These are phyloP conservation scores for Pyrenophora graminea DNA, from an alignment of 2,329 filamentous ascomycete genomes.

Conservation along the genomic window DNA sequence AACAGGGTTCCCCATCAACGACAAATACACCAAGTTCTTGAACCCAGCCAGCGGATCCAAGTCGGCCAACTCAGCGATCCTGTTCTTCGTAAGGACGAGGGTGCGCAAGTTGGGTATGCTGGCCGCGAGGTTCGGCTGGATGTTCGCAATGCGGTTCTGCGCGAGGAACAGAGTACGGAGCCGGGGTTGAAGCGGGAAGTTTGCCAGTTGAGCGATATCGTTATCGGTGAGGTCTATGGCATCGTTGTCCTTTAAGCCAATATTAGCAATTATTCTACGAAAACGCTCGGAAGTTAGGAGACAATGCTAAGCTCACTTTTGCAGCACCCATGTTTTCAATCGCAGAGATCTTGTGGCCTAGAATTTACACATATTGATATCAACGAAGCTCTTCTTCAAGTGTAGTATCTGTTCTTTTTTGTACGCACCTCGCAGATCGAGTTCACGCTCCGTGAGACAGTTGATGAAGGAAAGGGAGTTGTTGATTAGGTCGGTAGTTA, in stretches of 20 bases:
- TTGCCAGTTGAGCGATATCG: slow-evolving; percentile 84
- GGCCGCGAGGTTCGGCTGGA: slow-evolving; percentile 74
- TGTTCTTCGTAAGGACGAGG: slow-evolving; percentile 82
- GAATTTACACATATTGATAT: slow-evolving; percentile 66
- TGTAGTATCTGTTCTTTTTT: slow-evolving; percentile 98
- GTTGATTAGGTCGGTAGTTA: slow-evolving; percentile 93
- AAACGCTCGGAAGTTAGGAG: too few species aligned
- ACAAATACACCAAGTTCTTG: slow-evolving; percentile 74
- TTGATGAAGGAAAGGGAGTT: slow-evolving; percentile 97
- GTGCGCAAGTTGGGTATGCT: slow-evolving; percentile 81
- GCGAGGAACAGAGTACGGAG: slow-evolving; percentile 86
- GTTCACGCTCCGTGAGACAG: slow-evolving; percentile 96
- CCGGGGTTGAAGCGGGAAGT: slow-evolving; percentile 90
- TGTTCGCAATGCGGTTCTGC: slow-evolving; percentile 81
- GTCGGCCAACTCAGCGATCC: slow-evolving; percentile 81
- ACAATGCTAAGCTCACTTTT: slow-evolving; percentile 64
- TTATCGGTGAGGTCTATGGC: slow-evolving; percentile 99
- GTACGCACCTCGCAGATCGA: slow-evolving; percentile 97
- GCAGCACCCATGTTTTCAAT: slow-evolving; percentile 98
- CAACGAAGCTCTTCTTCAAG: slow-evolving; percentile 75
- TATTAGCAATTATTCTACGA: too few species aligned
- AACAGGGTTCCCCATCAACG: slow-evolving; percentile 85
- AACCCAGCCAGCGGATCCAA: slow-evolving; percentile 77
- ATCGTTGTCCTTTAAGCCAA: slow-evolving; percentile 74
- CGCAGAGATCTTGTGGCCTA: slow-evolving; percentile 95